phyloP scores from a whole-genome alignment of 352 stramenopile genomes.

The Globisporangium barbulae region DNA sequence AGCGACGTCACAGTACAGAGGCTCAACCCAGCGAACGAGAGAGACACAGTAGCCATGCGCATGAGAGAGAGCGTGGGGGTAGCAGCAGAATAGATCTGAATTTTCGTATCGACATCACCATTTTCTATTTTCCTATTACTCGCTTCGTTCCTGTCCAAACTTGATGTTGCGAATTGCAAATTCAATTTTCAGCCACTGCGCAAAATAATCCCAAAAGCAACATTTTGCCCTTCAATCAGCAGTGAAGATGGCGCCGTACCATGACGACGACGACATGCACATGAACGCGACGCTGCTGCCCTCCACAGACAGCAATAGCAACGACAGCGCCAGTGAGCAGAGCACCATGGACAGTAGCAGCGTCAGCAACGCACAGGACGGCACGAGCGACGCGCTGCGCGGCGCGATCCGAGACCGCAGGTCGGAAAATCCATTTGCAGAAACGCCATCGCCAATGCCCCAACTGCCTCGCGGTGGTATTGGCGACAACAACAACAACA shows the following conservation, averaged over 20 bases:
- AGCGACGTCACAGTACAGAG: slow-evolving; percentile 2
- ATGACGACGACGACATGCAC: slow-evolving; percentile 18
- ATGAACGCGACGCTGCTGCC: slow-evolving; percentile 19
- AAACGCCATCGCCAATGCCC: background rate
- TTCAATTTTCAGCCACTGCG: too few relatives aligned
- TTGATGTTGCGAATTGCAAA: too few relatives aligned
- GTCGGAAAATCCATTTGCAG: slow-evolving; percentile 12
- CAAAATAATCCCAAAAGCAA: background rate
- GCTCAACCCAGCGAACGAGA: background rate
- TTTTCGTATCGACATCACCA: background rate
- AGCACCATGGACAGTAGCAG: background rate
- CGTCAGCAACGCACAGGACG: background rate
- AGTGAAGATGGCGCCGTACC: background rate
- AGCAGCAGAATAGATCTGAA: slow-evolving; percentile 6
- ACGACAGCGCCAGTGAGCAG: background rate
- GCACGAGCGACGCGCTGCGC: slow-evolving; percentile 5
- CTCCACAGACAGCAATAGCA: background rate
- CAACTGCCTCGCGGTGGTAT: background rate
- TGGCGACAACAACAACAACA: background rate
- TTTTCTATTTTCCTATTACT: background rate
- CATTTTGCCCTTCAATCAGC: slow-evolving; percentile 9
- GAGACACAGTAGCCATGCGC: background rate
- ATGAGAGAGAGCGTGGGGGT: background rate
- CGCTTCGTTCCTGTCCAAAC: too few relatives aligned
- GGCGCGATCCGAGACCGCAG: background rate